Conservation (phyloP, 768 basidiomycete genomes). For the Dacryopinax primogenitus region DNA sequence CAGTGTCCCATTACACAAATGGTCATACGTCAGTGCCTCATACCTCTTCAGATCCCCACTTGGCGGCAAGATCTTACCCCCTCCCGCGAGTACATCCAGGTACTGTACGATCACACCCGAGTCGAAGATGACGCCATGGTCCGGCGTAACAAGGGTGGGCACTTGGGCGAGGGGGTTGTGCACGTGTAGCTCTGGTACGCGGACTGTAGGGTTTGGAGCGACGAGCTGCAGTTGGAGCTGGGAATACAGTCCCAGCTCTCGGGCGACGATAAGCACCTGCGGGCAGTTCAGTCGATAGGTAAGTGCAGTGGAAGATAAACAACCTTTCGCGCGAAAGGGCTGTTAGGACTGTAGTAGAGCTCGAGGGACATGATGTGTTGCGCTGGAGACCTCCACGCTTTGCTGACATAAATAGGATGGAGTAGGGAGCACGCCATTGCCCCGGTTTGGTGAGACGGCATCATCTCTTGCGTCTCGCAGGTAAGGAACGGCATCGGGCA, state of each 20-base stretch:
- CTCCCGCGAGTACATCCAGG: background rate
- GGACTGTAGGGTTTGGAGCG: background rate
- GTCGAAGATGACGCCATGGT: background rate
- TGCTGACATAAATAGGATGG: background rate
- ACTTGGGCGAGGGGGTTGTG: background rate
- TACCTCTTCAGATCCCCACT: background rate
- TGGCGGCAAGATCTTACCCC: background rate
- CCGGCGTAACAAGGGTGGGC: background rate
- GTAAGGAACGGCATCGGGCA: too few relatives aligned
- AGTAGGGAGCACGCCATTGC: too few relatives aligned
- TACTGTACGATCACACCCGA: background rate
- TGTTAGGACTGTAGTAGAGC: background rate
- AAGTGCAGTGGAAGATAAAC: background rate
- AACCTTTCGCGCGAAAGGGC: background rate
- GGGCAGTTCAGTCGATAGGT: background rate
- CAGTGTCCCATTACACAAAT: background rate
- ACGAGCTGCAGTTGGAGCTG: background rate
- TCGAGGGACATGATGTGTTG: background rate
- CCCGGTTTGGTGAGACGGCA: too few relatives aligned
- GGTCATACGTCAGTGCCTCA: background rate
- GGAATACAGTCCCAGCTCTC: background rate
- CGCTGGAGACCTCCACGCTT: background rate
- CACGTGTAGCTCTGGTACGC: background rate
- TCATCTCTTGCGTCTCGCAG: too few relatives aligned
- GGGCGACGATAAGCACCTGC: slow-evolving; percentile 7